Conservation (phyloP, 192 early-diverging fungal species). For the Anaeromyces robustus region DNA sequence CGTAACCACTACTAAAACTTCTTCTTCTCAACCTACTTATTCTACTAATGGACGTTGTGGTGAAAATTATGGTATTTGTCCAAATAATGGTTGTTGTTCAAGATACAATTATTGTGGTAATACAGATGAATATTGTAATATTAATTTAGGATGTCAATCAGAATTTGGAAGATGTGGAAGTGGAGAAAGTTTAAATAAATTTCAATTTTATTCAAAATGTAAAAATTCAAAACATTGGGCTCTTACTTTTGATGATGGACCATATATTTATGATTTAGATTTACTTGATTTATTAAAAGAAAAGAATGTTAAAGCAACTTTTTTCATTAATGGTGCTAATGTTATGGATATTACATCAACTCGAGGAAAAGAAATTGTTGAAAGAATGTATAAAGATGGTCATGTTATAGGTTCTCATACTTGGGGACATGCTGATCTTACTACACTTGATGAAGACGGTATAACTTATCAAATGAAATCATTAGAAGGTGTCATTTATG, state of each 20-base stretch:
- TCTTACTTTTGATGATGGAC: constrained; percentile 55
- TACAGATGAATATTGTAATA: background rate
- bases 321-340: constrained; percentile 46
- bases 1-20: no score
- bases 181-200: background rate
- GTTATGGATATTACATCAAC: constrained; percentile 6
- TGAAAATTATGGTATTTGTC: background rate
- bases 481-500: constrained; percentile 32
- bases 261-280: constrained; percentile 22
- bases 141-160: background rate
- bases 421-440: constrained; percentile 40
- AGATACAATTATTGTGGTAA: background rate
- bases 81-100: background rate
- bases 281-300: constrained; percentile 23
- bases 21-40: no score
- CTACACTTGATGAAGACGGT: constrained; percentile 21
- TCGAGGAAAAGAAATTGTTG: background rate
- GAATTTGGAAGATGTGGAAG: background rate
- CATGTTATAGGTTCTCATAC: constrained; percentile 46
- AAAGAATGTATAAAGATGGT: constrained; percentile 20
- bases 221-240: constrained; percentile 20
- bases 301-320: constrained; percentile 33
- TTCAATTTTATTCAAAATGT: background rate
- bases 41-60: background rate
- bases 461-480: constrained; percentile 41